Percentiles rank a stretch among this genome's conserved stretches.
phyloP scores from a whole-genome alignment of 306 rosid species.

The Cicer yamashitae region DNA sequence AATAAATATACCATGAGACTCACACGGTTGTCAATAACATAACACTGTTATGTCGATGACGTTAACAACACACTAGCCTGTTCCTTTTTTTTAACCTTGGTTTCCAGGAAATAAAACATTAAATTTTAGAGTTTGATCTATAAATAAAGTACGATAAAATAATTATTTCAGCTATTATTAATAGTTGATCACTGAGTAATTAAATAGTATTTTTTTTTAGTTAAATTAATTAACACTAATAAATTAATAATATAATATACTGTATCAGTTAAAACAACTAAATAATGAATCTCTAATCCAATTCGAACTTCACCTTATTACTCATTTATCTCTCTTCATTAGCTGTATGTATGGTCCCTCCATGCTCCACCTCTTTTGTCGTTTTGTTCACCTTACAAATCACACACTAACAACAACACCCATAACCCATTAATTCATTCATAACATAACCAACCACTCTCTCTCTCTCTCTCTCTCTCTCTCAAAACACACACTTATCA shows the following conservation, averaged over 20 bases:
- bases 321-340: slow-evolving; percentile 21
- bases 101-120: no score
- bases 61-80: no score
- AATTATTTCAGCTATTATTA: no score
- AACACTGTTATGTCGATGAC: no score
- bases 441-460: not conserved
- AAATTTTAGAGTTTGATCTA: no score
- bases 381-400: slow-evolving; percentile 45
- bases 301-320: slow-evolving; percentile 16
- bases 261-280: not conserved
- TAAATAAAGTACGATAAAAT: no score
- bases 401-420: not conserved
- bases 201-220: no score
- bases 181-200: no score
- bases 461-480: slow-evolving; percentile 29
- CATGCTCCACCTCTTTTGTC: slow-evolving; percentile 41
- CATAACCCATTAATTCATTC: slow-evolving; percentile 13
- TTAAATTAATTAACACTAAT: no score
- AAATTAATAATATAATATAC: no score
- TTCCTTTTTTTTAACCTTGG: no score
- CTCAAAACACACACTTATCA: not conserved
- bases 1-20: not conserved
- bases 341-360: slow-evolving; percentile 42
- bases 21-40: slow-evolving; percentile 2
- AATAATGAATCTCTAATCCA: slow-evolving; percentile 16